A percentile compares a stretch with the other conserved stretches of the same genome.
Conservation (phyloP, 1,284 basidiomycete species). For the Puccinia coronata region DNA sequence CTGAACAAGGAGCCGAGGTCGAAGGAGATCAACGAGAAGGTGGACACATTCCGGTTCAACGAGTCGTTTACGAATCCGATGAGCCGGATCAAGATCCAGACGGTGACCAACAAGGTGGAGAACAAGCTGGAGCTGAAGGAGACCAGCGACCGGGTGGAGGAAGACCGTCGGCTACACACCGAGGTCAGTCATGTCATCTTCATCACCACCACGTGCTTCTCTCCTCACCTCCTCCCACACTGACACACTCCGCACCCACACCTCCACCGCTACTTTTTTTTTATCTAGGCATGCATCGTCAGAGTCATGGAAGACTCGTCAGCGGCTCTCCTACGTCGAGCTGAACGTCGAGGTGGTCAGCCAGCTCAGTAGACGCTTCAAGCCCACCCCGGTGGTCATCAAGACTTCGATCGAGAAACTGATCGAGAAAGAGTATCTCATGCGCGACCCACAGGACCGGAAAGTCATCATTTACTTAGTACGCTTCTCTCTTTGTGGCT, state of each 20-base stretch:
- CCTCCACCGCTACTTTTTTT: not conserved
- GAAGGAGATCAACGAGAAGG: constrained; percentile 69
- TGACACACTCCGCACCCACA: not conserved
- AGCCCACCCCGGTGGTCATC: constrained; percentile 78
- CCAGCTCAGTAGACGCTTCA: constrained; percentile 81
- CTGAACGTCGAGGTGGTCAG: constrained; percentile 86
- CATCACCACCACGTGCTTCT: constrained; percentile 26
- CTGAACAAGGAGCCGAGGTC: constrained; percentile 86
- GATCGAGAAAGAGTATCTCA: constrained; percentile 68
- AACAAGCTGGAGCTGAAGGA: constrained; percentile 82
- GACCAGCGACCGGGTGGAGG: constrained; percentile 85
- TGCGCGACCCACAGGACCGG: constrained; percentile 55
- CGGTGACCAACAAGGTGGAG: constrained; percentile 82
- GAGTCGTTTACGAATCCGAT: constrained; percentile 74
- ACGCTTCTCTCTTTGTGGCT: not conserved
- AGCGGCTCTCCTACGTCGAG: constrained; percentile 83
- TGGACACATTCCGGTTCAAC: constrained; percentile 89
- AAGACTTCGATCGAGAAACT: constrained; percentile 93
- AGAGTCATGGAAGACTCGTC: constrained; percentile 97
- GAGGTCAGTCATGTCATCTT: constrained; percentile 75
- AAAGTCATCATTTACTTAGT: constrained; percentile 55
- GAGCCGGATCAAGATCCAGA: constrained; percentile 91
- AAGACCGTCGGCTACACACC: constrained; percentile 84
- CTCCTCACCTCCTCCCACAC: constrained; percentile 3
- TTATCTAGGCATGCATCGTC: constrained; percentile 82